Base-by-base conservation (phyloP, 495 filamentous ascomycete species). In the Penicillium antarcticum region DNA sequence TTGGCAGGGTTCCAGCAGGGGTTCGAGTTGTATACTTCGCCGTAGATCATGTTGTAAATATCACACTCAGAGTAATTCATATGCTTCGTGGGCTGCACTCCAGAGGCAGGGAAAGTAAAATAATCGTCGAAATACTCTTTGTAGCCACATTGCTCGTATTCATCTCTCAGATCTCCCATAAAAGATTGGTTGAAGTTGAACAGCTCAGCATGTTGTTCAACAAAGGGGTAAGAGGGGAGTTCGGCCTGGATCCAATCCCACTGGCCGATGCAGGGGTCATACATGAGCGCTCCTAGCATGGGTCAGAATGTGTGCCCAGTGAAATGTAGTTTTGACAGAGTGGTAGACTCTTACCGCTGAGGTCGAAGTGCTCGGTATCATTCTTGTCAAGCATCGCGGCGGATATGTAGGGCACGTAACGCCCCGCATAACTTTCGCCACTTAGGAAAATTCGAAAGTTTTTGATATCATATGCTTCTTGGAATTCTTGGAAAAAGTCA, bases 21-120 rank as follows among this genome's bases (percentile, higher is more conserved):
- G 42, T 45, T 45, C 16, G 31, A 26, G 9, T 0, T 45, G 13
- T 21, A 45, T 3, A 31, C 42, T 34, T 45, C 42, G 17, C 13
- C 3, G 7, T 45, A 45, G 18, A 45, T 45, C 42, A 45, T 45
- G 42, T 45, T 45, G 42, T 45, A 45, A 5, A 45, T 45, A 16
- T 45, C 42, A 17, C 42, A 45, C 16, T 45, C 31, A 14, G 31
- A 35, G 42, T 45, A 45, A 26, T 35, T 21, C 18, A 45, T 23
- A 11, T 33, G 5, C 21, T 45, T 45, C 11, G 42, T 1, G 5
- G 42, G 42, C 12, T 45, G 42, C 1, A 45, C 11, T 35, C 42
- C 42, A 45, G 42, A 45, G 16, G 42, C 42, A 14, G 42, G 42
- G 18, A 19, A 45, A n/a, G 42, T 45, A 26, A 45, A 34, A 24